A percentile compares a stretch with the other conserved stretches of the same genome.
phyloP scores from a whole-genome alignment of 768 basidiomycete genomes.

The Amanita rimosa region DNA sequence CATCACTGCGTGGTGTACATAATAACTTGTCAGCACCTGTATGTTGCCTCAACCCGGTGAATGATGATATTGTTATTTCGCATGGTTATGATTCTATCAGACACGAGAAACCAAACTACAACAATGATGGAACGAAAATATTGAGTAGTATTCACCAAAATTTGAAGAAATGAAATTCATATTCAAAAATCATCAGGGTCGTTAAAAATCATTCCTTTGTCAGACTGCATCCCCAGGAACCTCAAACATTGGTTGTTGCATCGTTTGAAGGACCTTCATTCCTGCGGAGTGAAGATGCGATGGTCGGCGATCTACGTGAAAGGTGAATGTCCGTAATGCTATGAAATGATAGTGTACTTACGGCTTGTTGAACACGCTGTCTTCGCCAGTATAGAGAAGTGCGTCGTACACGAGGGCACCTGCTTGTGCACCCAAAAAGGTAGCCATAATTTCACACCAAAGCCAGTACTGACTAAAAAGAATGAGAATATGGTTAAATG shows the following conservation, averaged over 20 bases:
- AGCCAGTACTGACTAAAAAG: conserved; percentile 54
- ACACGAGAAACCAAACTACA: no score
- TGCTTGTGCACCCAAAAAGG: conserved; percentile 42
- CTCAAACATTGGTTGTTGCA: neutral
- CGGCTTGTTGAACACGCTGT: conserved; percentile 41
- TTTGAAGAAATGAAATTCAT: neutral
- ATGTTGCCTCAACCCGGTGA: no score
- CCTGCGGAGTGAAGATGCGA: neutral
- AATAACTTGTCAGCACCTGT: no score
- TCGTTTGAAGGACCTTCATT: neutral
- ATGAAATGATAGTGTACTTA: neutral
- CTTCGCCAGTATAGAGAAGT: conserved; percentile 44
- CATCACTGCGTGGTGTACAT: no score
- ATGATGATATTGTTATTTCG: no score
- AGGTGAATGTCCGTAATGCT: neutral
- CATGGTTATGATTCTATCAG: no score
- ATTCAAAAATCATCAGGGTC: neutral
- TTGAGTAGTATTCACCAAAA: no score
- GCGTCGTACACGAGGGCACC: conserved; percentile 48
- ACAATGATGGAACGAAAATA: no score
- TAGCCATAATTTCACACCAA: conserved; percentile 54
- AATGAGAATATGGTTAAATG: conserved; percentile 4
- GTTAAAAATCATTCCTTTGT: neutral
- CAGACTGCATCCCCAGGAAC: neutral
- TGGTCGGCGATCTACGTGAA: neutral